phyloP scores from a whole-genome alignment of 768 basidiomycete species.

The Dendrothele bispora region DNA sequence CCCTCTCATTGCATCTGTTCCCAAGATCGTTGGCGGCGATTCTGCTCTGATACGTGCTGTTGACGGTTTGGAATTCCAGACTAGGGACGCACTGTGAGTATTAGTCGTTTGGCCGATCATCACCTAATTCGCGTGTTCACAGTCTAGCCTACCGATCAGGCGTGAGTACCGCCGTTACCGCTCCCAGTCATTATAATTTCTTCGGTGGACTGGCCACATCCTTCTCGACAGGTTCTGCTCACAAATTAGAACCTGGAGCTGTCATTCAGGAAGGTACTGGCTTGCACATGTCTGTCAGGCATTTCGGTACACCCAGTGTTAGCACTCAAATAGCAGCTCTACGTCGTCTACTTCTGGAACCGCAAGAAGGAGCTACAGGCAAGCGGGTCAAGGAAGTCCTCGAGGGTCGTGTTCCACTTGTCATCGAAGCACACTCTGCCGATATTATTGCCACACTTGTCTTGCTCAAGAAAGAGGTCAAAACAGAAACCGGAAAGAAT shows the following conservation, averaged over 20 bases:
- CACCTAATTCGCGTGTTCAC: background rate
- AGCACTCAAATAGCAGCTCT: constrained; percentile 83
- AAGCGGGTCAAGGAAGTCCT: constrained; percentile 47
- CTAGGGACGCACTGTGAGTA: constrained; percentile 70
- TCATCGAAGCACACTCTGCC: constrained; percentile 73
- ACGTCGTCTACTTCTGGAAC: constrained; percentile 57
- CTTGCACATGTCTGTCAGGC: constrained; percentile 63
- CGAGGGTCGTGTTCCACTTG: constrained; percentile 69
- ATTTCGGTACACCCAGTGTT: constrained; percentile 53
- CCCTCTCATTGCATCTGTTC: constrained; percentile 45
- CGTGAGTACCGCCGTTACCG: constrained; percentile 67
- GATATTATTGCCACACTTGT: constrained; percentile 83
- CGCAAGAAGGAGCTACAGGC: constrained; percentile 36
- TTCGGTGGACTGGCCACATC: constrained; percentile 64
- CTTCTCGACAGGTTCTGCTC: constrained; percentile 60
- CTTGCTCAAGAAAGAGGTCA: constrained; percentile 64
- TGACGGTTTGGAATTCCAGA: constrained; percentile 72
- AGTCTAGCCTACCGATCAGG: constrained; percentile 72
- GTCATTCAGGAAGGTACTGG: constrained; percentile 63
- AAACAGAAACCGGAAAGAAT: constrained; percentile 37
- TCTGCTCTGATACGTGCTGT: constrained; percentile 58
- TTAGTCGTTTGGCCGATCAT: background rate
- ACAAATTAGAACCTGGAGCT: constrained; percentile 61
- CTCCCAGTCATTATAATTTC: constrained; percentile 54
- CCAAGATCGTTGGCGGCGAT: constrained; percentile 52